Evolutionary conservation across 495 filamentous ascomycete genomes (phyloP).

Genomic region (Lasiosphaeriaceae sp.): DNA sequence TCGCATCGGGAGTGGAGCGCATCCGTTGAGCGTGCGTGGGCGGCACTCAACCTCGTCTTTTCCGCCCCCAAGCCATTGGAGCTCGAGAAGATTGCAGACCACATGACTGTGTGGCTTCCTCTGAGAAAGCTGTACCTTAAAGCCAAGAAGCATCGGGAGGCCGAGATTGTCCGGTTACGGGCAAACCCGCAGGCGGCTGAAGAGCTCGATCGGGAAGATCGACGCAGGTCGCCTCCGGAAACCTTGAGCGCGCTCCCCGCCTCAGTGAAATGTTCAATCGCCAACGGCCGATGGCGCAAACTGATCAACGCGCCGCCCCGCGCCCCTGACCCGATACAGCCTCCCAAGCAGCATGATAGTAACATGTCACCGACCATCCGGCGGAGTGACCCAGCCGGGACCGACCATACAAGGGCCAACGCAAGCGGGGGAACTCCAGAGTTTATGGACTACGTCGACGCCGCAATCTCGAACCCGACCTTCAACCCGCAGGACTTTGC

Average conservation of each 20-base stretch:
- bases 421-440: background rate
- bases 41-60: conserved; percentile 61
- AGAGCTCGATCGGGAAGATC: conserved; percentile 38
- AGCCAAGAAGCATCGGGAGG: conserved; percentile 52
- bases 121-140: conserved; percentile 68
- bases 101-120: conserved; percentile 69
- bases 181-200: conserved; percentile 38
- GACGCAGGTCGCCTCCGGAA: conserved; percentile 27
- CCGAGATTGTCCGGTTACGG: conserved; percentile 41
- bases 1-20: conserved; percentile 62
- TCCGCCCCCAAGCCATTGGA: conserved; percentile 48
- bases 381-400: background rate
- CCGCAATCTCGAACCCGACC: background rate
- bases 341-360: background rate
- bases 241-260: conserved; percentile 37
- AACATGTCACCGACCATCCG: background rate
- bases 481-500: background rate
- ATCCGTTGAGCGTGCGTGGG: conserved; percentile 78
- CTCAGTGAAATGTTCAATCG: conserved; percentile 30
- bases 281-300: conserved; percentile 43
- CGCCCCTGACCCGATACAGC: conserved; percentile 1
- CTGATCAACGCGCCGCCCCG: conserved; percentile 37
- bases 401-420: background rate
- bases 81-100: conserved; percentile 43
- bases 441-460: background rate